These are phyloP conservation scores for Solanum piurae DNA, from an alignment of 257 asterid genomes.

Conservation along the genomic window DNA sequence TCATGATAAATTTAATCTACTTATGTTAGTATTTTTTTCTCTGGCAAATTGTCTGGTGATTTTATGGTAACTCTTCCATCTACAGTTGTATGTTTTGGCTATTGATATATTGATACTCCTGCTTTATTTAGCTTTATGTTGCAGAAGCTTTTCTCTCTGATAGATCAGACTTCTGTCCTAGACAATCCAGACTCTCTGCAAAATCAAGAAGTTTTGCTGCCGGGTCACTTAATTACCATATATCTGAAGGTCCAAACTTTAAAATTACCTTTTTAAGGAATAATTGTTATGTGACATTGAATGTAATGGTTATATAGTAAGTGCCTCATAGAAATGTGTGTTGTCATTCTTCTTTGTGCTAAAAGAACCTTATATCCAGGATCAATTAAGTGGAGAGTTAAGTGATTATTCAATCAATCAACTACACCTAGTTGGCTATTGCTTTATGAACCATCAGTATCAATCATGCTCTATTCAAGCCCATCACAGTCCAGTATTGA, in stretches of 20 bases:
- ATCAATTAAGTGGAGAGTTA: background rate
- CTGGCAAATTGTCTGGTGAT: background rate
- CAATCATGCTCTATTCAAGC: background rate
- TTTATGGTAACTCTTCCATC: background rate
- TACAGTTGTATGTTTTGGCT: background rate
- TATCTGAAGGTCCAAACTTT: conserved; percentile 65
- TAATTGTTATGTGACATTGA: background rate
- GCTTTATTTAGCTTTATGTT: conserved; percentile 62
- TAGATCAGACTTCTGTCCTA: conserved; percentile 87
- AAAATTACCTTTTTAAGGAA: background rate
- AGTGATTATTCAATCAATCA: background rate
- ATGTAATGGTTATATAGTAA: background rate
- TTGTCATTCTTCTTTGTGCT: background rate
- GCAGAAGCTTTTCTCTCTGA: conserved; percentile 95
- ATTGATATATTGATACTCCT: conserved; percentile 10
- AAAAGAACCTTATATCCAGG: background rate
- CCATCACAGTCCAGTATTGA: background rate
- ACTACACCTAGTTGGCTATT: background rate
- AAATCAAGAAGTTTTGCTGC: conserved; percentile 88
- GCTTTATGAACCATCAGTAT: background rate
- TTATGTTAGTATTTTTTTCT: conserved; percentile 48
- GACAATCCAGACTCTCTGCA: conserved; percentile 93
- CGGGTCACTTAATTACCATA: conserved; percentile 87
- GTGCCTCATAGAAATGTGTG: background rate
- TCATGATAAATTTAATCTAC: conserved; percentile 81